Evolutionary conservation across 257 asterid genomes (phyloP).

Genomic region (Fraxinus anomala): DNA sequence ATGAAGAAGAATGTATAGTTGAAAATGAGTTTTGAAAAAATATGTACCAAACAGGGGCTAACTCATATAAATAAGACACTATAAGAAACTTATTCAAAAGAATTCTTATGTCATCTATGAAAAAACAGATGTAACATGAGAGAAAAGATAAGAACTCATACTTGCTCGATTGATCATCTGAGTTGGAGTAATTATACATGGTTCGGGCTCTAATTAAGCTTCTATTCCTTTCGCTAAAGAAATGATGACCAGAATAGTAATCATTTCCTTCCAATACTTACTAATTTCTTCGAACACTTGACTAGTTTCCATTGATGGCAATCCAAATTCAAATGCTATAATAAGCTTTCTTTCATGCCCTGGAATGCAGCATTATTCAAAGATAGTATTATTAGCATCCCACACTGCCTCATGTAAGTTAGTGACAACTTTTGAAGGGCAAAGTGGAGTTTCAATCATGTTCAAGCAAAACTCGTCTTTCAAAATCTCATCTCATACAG

Average conservation of each 20-base stretch:
- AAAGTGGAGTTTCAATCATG: conserved; percentile 92
- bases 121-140: conserved; percentile 17
- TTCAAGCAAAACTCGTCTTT: conserved; percentile 94
- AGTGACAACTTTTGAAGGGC: conserved; percentile 91
- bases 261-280: conserved; percentile 85
- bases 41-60: neutral
- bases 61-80: conserved; percentile 7
- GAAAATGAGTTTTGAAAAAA: too few relatives aligned
- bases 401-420: conserved; percentile 96
- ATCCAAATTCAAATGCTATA: conserved; percentile 45
- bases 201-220: conserved; percentile 85
- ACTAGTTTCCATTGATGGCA: conserved; percentile 84
- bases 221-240: conserved; percentile 91
- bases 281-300: conserved; percentile 79
- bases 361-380: too few relatives aligned
- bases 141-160: conserved; percentile 38
- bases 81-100: neutral
- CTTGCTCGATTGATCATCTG: conserved; percentile 92
- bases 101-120: conserved; percentile 1
- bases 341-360: too few relatives aligned
- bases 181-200: conserved; percentile 86
- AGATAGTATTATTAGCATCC: conserved; percentile 90
- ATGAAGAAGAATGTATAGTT: too few relatives aligned
- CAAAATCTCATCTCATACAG: conserved; percentile 82
- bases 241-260: conserved; percentile 60